Conservation (phyloP, 2,329 filamentous ascomycete genomes). For the Pseudogymnoascus destructans region DNA sequence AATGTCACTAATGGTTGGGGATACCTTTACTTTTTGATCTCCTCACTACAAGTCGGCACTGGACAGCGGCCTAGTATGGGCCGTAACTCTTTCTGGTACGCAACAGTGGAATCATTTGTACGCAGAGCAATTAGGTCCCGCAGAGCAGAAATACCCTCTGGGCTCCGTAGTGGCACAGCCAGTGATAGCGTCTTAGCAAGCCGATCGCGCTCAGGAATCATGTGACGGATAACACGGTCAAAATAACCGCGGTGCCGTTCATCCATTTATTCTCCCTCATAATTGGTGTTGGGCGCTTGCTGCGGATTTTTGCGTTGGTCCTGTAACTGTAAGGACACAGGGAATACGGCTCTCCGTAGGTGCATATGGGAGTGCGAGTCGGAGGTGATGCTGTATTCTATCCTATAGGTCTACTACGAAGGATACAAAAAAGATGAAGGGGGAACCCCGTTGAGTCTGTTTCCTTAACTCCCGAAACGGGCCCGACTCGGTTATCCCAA, state of each 20-base stretch:
- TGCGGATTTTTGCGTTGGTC: conserved; percentile 4
- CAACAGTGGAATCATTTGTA: conserved; percentile 6
- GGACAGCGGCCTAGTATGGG: not conserved
- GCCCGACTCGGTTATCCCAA: too few species aligned
- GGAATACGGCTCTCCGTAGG: too few species aligned
- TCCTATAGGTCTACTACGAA: too few species aligned
- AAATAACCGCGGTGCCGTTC: conserved; percentile 10
- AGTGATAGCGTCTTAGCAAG: conserved; percentile 9
- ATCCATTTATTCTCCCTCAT: not conserved
- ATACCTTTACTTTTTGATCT: not conserved
- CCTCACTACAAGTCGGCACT: not conserved
- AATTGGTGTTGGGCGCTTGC: conserved; percentile 8
- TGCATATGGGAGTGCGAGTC: too few species aligned
- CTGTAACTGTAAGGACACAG: too few species aligned
- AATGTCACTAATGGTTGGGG: not conserved
- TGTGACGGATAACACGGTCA: conserved; percentile 8
- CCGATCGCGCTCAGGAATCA: conserved; percentile 10
- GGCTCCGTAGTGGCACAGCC: conserved; percentile 2
- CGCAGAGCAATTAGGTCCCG: conserved; percentile 10
- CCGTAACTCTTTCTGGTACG: conserved; percentile 5
- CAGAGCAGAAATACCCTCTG: conserved; percentile 7
- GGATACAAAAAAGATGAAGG: too few species aligned
- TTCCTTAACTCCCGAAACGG: too few species aligned
- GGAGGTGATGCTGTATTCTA: too few species aligned
- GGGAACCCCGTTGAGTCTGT: too few species aligned